Evolutionary conservation across 2,329 filamentous ascomycete species (phyloP).

Genomic region (Paramyrothecium roridum): DNA sequence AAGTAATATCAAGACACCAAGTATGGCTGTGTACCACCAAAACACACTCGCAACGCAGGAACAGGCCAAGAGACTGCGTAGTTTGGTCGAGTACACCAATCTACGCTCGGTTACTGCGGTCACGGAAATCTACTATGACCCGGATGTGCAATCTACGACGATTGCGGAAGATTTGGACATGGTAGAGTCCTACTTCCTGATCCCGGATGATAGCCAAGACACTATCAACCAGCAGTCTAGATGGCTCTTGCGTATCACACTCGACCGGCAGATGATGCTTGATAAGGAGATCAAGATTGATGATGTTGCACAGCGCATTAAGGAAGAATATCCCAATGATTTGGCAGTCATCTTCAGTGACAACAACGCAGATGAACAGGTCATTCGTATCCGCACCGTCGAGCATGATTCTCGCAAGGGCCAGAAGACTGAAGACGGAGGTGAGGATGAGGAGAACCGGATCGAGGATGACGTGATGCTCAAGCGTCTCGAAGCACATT

Average conservation of each 20-base stretch:
- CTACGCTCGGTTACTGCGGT: constrained; percentile 86
- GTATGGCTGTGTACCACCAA: constrained; percentile 88
- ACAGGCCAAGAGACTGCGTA: constrained; percentile 80
- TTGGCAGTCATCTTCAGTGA: constrained; percentile 95
- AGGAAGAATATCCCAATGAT: constrained; percentile 80
- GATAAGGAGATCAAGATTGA: constrained; percentile 91
- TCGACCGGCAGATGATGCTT: constrained; percentile 90
- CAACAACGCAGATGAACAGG: constrained; percentile 93
- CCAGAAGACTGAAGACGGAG: constrained; percentile 55
- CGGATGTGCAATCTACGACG: constrained; percentile 78
- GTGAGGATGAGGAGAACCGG: constrained; percentile 58
- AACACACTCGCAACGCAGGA: constrained; percentile 66
- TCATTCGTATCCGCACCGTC: constrained; percentile 87
- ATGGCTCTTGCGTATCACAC: constrained; percentile 90
- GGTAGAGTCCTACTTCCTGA: constrained; percentile 94
- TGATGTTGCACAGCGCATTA: constrained; percentile 86
- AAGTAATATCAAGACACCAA: constrained; percentile 96
- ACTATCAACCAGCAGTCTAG: constrained; percentile 75
- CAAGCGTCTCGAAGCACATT: constrained; percentile 86
- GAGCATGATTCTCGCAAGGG: constrained; percentile 39
- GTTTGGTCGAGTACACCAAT: constrained; percentile 89
- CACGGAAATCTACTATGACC: constrained; percentile 97
- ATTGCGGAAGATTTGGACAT: constrained; percentile 89
- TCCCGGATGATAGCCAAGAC: constrained; percentile 71
- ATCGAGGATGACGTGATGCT: constrained; percentile 89